Percentiles rank a stretch among this genome's conserved stretches.
Conservation (phyloP, 169 alveolate species). For the Sarcocystis neurona region DNA sequence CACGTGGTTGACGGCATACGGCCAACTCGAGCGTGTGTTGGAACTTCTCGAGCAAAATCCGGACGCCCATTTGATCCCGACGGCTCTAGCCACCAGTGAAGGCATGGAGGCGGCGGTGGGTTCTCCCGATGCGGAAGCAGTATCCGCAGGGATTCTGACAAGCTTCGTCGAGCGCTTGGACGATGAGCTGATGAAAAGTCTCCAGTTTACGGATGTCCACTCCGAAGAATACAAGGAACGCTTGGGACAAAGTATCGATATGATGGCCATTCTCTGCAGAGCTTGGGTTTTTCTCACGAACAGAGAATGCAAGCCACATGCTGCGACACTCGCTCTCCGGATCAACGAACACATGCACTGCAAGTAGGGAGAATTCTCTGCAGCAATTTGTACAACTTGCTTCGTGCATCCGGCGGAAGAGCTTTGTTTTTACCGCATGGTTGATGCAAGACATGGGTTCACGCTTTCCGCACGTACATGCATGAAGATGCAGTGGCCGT, state of each 20-base stretch:
- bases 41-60: constrained; percentile 53
- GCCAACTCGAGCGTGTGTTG: constrained; percentile 71
- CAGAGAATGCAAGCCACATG: constrained; percentile 70
- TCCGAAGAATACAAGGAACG: constrained; percentile 68
- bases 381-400: constrained; percentile 22
- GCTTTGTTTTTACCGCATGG: not conserved
- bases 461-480: not conserved
- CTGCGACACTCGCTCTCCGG: constrained; percentile 73
- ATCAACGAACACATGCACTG: constrained; percentile 84
- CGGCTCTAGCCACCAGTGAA: constrained; percentile 42
- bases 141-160: constrained; percentile 55
- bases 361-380: constrained; percentile 73
- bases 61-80: constrained; percentile 56
- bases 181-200: constrained; percentile 71
- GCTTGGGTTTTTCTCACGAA: constrained; percentile 73
- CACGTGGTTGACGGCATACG: constrained; percentile 82
- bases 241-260: constrained; percentile 61
- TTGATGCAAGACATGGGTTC: not conserved
- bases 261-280: constrained; percentile 73
- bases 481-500: not conserved
- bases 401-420: not conserved
- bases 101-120: constrained; percentile 55
- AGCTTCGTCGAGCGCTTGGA: constrained; percentile 72
- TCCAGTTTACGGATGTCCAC: constrained; percentile 85
- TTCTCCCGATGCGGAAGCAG: constrained; percentile 57